These are phyloP conservation scores for Aspergillus glaucus DNA, from an alignment of 2,329 filamentous ascomycete genomes.

Conservation along the genomic window DNA sequence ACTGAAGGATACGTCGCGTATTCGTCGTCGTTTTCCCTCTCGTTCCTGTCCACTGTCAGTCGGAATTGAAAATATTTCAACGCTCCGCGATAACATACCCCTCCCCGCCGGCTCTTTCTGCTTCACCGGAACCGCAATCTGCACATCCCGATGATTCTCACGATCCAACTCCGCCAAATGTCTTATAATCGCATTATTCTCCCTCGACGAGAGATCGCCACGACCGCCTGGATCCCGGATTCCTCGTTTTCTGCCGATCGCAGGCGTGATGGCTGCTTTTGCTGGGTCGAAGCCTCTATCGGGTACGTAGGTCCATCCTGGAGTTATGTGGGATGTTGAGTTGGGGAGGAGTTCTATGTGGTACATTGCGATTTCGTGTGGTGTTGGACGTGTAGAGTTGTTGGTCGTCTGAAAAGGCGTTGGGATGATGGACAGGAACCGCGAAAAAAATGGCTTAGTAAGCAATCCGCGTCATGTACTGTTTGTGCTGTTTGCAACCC, in stretches of 20 bases:
- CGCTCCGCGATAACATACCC: slow-evolving; percentile 19
- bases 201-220: slow-evolving; percentile 69
- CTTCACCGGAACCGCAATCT: slow-evolving; percentile 62
- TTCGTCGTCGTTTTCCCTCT: slow-evolving; percentile 41
- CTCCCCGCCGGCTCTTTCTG: slow-evolving; percentile 39
- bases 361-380: slow-evolving; percentile 42
- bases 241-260: slow-evolving; percentile 61
- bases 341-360: slow-evolving; percentile 78
- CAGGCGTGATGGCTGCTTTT: slow-evolving; percentile 48
- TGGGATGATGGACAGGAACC: neutral
- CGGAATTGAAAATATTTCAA: too few species aligned
- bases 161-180: slow-evolving; percentile 77
- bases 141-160: slow-evolving; percentile 67
- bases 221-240: slow-evolving; percentile 51
- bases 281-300: slow-evolving; percentile 60
- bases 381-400: neutral
- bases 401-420: neutral
- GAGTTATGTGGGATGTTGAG: slow-evolving; percentile 61
- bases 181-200: slow-evolving; percentile 73
- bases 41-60: slow-evolving; percentile 14
- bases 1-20: slow-evolving; percentile 42
- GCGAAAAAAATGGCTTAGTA: neutral
- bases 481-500: slow-evolving; percentile 17
- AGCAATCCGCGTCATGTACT: neutral
- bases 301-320: slow-evolving; percentile 89